Percentiles rank a stretch among this genome's conserved stretches.
Evolutionary conservation across 2,329 filamentous ascomycete genomes (phyloP).

Genomic region (Neospermospora avenae): DNA sequence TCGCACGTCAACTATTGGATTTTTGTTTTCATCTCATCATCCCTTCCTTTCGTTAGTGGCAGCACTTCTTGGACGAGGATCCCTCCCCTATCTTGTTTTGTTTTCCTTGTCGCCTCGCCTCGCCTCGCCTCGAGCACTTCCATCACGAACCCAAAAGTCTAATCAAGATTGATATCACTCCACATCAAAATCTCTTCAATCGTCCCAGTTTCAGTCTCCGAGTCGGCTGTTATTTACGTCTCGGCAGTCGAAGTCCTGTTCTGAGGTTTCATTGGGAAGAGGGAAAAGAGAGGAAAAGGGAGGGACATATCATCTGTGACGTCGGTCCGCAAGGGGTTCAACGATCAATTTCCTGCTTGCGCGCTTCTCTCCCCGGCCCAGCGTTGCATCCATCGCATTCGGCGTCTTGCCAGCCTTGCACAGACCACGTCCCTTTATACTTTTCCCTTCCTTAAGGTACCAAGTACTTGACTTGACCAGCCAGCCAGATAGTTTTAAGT

Average conservation of each 20-base stretch:
- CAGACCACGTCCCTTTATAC: constrained; percentile 2
- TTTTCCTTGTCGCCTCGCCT: background rate
- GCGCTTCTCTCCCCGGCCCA: background rate
- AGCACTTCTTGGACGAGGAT: background rate
- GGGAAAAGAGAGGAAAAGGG: too few species aligned
- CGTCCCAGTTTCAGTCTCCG: background rate
- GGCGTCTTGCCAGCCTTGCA: background rate
- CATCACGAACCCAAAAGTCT: background rate
- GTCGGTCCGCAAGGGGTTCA: background rate
- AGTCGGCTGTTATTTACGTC: background rate
- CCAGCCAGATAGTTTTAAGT: too few species aligned
- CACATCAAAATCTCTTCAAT: background rate
- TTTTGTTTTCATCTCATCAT: background rate
- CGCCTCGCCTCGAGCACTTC: background rate
- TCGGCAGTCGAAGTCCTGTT: constrained; percentile 3
- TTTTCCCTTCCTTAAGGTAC: background rate
- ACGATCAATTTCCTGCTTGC: constrained; percentile 5
- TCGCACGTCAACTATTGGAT: background rate
- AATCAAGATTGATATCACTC: background rate
- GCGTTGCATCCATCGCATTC: constrained; percentile 1
- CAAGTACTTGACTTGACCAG: background rate
- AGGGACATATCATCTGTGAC: background rate
- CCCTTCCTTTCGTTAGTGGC: background rate
- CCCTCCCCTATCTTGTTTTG: background rate
- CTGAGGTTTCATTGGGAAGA: background rate